Conservation (phyloP, 73 alveolate genomes). For the Stentor coeruleus region DNA sequence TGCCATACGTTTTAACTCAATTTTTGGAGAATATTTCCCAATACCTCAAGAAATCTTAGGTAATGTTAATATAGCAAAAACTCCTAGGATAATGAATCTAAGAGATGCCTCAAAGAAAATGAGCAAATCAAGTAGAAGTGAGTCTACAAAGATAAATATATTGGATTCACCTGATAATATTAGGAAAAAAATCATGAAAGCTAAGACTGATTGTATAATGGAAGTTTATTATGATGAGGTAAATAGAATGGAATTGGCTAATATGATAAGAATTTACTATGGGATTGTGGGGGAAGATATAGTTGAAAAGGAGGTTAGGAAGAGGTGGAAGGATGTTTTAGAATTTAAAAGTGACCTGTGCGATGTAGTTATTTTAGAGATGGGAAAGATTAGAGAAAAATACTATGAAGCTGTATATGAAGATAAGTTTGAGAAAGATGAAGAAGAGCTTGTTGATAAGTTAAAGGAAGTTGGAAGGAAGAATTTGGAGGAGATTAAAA, state of each 20-base stretch:
- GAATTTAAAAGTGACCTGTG: constrained; percentile 61
- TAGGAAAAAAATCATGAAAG: constrained; percentile 52
- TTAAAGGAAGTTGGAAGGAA: too few relatives aligned
- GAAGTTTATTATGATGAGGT: constrained; percentile 30
- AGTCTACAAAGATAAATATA: constrained; percentile 56
- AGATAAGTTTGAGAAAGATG: too few relatives aligned
- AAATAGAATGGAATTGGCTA: constrained; percentile 61
- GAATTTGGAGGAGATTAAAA: too few relatives aligned
- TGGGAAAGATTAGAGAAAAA: constrained; percentile 72
- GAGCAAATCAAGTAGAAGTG: constrained; percentile 68
- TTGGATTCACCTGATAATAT: constrained; percentile 69
- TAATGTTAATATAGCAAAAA: background rate
- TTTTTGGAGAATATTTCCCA: constrained; percentile 33
- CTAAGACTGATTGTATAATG: constrained; percentile 80
- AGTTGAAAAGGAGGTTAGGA: constrained; percentile 36
- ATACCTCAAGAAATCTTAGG: background rate
- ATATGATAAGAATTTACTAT: constrained; percentile 61
- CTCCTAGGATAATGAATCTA: constrained; percentile 74
- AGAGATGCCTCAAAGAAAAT: constrained; percentile 74
- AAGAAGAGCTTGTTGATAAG: too few relatives aligned
- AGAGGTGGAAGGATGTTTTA: constrained; percentile 48
- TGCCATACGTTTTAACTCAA: constrained; percentile 61
- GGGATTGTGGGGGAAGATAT: constrained; percentile 44
- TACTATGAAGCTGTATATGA: constrained; percentile 34
- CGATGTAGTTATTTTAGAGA: constrained; percentile 38